A percentile compares a stretch with the other conserved stretches of the same genome.
Evolutionary conservation across 2,329 filamentous ascomycete species (phyloP).

Genomic region (Sclerotiophoma versabilis): DNA sequence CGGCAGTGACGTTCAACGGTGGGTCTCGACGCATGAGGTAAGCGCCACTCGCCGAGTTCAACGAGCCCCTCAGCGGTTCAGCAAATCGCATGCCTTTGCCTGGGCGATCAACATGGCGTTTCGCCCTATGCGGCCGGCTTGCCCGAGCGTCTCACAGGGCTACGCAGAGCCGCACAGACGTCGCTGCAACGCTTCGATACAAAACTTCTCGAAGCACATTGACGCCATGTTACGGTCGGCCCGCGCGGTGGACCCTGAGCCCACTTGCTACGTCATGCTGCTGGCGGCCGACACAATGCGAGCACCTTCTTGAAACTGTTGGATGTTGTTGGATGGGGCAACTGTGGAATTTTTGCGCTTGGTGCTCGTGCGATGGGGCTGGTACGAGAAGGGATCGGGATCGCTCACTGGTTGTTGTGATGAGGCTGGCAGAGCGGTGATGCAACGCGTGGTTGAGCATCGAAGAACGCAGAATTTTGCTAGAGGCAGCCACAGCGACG

Average conservation of each 20-base stretch:
- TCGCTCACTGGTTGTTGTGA: conserved; percentile 18
- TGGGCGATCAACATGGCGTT: conserved; percentile 9
- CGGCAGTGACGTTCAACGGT: conserved; percentile 29
- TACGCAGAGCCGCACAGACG: conserved; percentile 19
- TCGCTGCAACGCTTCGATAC: conserved; percentile 11
- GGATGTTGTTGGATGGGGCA: conserved; percentile 33
- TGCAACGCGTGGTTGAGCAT: conserved; percentile 17
- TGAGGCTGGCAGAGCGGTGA: conserved; percentile 15
- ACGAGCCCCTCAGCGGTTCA: neutral
- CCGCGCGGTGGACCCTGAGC: conserved; percentile 35
- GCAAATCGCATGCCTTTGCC: conserved; percentile 1
- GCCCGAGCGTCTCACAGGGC: conserved; percentile 11
- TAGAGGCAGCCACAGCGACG: conserved; percentile 18
- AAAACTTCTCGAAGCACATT: conserved; percentile 16
- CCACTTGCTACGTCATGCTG: conserved; percentile 41
- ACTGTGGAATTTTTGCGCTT: conserved; percentile 27
- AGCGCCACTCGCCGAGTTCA: conserved; percentile 31
- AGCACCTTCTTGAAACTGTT: conserved; percentile 39
- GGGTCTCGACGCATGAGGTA: conserved; percentile 15
- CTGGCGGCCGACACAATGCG: conserved; percentile 20
- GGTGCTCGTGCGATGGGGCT: conserved; percentile 18
- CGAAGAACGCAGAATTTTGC: conserved; percentile 27
- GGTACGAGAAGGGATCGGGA: conserved; percentile 32
- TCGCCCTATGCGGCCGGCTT: conserved; percentile 15
- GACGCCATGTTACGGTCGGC: conserved; percentile 11